Evolutionary conservation across 352 stramenopile genomes (phyloP), one percentile per base, ranked within the genome.

Genomic region (Pythium folliculosum): DNA sequence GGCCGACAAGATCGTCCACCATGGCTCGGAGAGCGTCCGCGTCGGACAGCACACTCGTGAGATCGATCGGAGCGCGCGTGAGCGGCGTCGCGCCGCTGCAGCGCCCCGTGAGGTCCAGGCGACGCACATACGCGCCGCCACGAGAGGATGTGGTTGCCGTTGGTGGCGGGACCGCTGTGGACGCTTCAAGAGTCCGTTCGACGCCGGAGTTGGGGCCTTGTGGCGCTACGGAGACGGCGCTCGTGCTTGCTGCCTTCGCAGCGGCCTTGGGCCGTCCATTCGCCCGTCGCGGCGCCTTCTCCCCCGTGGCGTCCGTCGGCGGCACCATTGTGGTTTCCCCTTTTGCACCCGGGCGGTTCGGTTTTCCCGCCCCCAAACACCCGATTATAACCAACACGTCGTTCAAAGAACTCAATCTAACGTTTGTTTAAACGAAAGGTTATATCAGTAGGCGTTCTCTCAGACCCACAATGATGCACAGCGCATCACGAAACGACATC

Each of bases 21-120:
- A 91, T 58, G 35, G 77, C 69, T 12, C 69, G 69, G 12, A 89
- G 70, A 7, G 71, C 37, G 22, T 25, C 37, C 0, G 63, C 63
- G 65, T 89, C 73, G 6, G 60, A 64, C 16, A 91, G 45, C 3
- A 88, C 55, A 23, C 38, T 63, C 21, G 64, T 75, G 32, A 89
- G 61, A 57, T 89, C 79, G 44, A 86, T 64, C 3, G 62, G 45
- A 37, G 71, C 69, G 57, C 61, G 69, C 5, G 72, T 78, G 63
- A 75, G 73, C 22, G 52, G 54, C 23, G 70, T 75, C 21, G 73
- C 49, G 12, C 72, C 72, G 19, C 44, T 51, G 59, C 82, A 88
- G 22, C 56, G 69, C 2, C 63, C 64, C 21, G 74, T 76, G n/a
- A 87, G 69, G 58, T 74, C 70, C 44, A 87, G 64, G 5, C 56